phyloP scores from a whole-genome alignment of 2,329 filamentous ascomycete species.

The Colletotrichum navitas region DNA sequence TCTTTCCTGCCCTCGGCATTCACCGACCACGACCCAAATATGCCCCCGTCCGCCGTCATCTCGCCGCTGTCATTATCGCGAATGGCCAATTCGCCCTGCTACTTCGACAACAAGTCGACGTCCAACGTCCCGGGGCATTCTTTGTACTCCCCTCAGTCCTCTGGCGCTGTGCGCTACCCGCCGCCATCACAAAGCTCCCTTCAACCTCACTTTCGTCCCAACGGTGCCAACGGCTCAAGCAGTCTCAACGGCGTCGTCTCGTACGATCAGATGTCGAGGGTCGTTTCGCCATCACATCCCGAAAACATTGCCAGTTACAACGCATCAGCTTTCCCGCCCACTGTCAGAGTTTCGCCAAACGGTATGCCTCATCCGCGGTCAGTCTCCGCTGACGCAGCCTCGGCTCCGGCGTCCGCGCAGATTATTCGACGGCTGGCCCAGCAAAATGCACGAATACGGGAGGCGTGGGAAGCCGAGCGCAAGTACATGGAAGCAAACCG shows the following conservation, averaged over 20 bases:
- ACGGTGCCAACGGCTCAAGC: conserved; percentile 18
- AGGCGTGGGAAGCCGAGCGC: conserved; percentile 67
- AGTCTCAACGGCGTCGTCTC: conserved; percentile 15
- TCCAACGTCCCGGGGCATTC: conserved; percentile 43
- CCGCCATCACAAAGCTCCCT: conserved; percentile 45
- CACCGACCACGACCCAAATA: conserved; percentile 50
- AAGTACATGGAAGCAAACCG: conserved; percentile 67
- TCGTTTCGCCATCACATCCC: conserved; percentile 38
- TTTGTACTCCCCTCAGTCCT: conserved; percentile 45
- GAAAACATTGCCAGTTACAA: conserved; percentile 15
- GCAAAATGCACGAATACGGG: conserved; percentile 59
- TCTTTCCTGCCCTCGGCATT: conserved; percentile 58
- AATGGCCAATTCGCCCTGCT: conserved; percentile 48
- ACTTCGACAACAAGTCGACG: conserved; percentile 52
- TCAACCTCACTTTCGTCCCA: conserved; percentile 43
- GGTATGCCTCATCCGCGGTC: conserved; percentile 47
- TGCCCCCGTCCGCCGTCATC: conserved; percentile 52
- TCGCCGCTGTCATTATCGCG: conserved; percentile 55
- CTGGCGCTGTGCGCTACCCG: conserved; percentile 43
- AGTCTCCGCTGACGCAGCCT: conserved; percentile 47
- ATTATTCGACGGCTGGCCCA: conserved; percentile 57
- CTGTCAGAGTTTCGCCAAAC: conserved; percentile 47
- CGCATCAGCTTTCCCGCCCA: conserved; percentile 39
- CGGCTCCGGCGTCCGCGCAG: conserved; percentile 47
- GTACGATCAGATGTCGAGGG: conserved; percentile 33